A percentile compares a stretch with the other conserved stretches of the same genome.
These are phyloP conservation scores for Fusarium veterinarium DNA, from an alignment of 2,329 filamentous ascomycete genomes.

Conservation along the genomic window DNA sequence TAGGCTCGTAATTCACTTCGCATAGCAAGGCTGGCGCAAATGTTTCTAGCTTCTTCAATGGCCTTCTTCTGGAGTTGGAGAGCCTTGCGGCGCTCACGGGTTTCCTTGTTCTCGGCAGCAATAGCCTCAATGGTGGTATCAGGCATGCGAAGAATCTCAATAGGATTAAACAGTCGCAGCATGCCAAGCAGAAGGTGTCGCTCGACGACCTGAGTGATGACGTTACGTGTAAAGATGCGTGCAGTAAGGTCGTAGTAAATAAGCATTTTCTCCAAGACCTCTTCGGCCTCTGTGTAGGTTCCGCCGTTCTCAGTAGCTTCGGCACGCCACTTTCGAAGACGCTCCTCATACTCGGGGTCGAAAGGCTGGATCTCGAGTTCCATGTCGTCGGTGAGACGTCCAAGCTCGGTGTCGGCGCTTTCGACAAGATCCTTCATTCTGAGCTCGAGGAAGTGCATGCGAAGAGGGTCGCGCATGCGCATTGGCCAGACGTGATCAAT, in stretches of 20 bases:
- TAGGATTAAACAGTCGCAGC: slow-evolving; percentile 63
- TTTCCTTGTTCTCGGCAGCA: slow-evolving; percentile 65
- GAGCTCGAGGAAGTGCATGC: slow-evolving; percentile 60
- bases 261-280: slow-evolving; percentile 66
- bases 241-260: slow-evolving; percentile 66
- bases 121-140: slow-evolving; percentile 60
- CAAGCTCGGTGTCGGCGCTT: slow-evolving; percentile 59
- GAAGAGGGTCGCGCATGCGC: slow-evolving; percentile 63
- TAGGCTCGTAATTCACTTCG: slow-evolving; percentile 60
- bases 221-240: slow-evolving; percentile 63
- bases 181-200: slow-evolving; percentile 63
- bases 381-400: slow-evolving; percentile 61
- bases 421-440: slow-evolving; percentile 61
- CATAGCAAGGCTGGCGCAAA: slow-evolving; percentile 64
- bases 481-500: slow-evolving; percentile 63
- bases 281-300: slow-evolving; percentile 62
- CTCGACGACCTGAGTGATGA: slow-evolving; percentile 64
- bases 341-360: slow-evolving; percentile 65
- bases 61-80: slow-evolving; percentile 62
- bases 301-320: slow-evolving; percentile 57
- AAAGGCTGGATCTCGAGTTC: slow-evolving; percentile 65
- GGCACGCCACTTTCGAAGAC: slow-evolving; percentile 60
- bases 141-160: slow-evolving; percentile 61
- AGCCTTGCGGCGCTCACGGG: slow-evolving; percentile 59
- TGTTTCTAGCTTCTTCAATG: slow-evolving; percentile 62